Evolutionary conservation across 2,329 filamentous ascomycete genomes (phyloP), one percentile per base, ranked within the genome.

Genomic region (Torrubiella hemipterigena): DNA sequence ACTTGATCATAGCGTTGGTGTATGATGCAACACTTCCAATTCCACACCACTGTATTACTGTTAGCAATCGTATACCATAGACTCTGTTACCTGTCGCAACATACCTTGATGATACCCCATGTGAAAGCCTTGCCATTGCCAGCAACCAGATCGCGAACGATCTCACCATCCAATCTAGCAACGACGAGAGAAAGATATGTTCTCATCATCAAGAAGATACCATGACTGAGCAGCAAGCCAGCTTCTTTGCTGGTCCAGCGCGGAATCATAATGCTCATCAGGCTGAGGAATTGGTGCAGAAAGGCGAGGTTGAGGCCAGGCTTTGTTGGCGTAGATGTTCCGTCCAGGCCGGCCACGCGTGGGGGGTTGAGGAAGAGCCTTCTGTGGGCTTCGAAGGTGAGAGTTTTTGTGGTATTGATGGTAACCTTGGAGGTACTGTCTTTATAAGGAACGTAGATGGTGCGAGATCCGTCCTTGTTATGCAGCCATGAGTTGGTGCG

Each of bases 1-100:
- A 98, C 56, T 96, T 96, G 66, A 98, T 98, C 81, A 93, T 95
- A 33, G 89, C 86, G 55, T 98, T 98, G 30, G 89, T 95, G 50
- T 98, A 98, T 1, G 89, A 93, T 7, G 87, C 89, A 40, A 96
- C 77, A 3, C 82, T 84, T 25, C 91, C 91, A 21, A 98, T 78
- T 4, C 89, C 86, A 42, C 87, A 86, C 91, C 91, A 98, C 66
- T 75, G 31, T 30, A 32, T 7, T 31, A 14, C n/a, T n/a, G n/a
- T n/a, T n/a, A n/a, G n/a, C n/a, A n/a, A n/a, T n/a, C n/a, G n/a
- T n/a, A n/a, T n/a, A n/a, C n/a, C n/a, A n/a, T n/a, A n/a, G n/a
- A n/a, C n/a, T n/a, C n/a, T n/a, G n/a, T n/a, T n/a, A n/a, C n/a
- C n/a, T n/a, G n/a, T n/a, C n/a, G n/a, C 12, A 17, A 38, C 59